Conservation (phyloP, 345 rosid genomes). For the Lepidium sativum region DNA sequence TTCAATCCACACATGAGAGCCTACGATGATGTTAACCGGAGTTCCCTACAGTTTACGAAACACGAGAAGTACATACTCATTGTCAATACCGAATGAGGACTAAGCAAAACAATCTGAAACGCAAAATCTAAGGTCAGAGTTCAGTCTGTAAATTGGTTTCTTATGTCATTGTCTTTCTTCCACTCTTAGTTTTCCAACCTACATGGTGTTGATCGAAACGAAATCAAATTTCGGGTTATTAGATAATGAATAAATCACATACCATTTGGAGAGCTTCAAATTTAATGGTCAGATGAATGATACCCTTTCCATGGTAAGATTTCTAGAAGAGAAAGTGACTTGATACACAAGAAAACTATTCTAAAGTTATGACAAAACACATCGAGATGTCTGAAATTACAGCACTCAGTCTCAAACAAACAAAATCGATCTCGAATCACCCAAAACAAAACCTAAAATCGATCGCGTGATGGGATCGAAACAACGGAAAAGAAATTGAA, state of each 20-base stretch:
- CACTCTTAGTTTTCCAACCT: too few species aligned
- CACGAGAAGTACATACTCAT: background rate
- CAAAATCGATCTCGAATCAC: background rate
- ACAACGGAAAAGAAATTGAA: background rate
- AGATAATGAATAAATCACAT: background rate
- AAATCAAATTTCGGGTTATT: background rate
- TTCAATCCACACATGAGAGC: slow-evolving; percentile 92
- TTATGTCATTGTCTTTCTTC: background rate
- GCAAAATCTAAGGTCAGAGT: too few species aligned
- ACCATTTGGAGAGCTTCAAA: background rate
- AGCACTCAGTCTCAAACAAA: background rate
- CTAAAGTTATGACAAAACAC: background rate
- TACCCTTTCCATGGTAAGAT: background rate
- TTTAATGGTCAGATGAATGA: background rate
- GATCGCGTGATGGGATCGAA: background rate
- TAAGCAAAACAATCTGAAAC: too few species aligned
- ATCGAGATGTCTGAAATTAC: background rate
- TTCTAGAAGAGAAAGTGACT: background rate
- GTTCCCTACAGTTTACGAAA: slow-evolving; percentile 51
- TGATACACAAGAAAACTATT: slow-evolving; percentile 8
- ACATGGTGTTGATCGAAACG: background rate
- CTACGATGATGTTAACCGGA: slow-evolving; percentile 72
- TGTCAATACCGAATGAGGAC: too few species aligned
- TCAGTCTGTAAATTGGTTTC: too few species aligned
- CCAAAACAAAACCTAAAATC: background rate